Evolutionary conservation across 2,329 filamentous ascomycete genomes (phyloP), one percentile per base, ranked within the genome.

Genomic region (Diplocarpon rosae): DNA sequence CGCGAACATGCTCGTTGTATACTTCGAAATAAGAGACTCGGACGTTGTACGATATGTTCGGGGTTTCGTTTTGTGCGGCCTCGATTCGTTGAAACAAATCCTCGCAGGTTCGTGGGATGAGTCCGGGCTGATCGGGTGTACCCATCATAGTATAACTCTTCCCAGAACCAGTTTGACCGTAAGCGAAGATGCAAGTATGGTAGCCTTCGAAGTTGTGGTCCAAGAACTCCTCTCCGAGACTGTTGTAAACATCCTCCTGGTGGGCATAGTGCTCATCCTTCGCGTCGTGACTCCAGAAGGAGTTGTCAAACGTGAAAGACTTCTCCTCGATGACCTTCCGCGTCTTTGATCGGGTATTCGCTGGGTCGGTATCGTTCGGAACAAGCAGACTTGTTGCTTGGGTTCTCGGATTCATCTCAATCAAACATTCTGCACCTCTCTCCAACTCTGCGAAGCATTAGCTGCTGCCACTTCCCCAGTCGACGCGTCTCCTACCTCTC

Each of bases 71-170:
- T 36, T 59, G 57, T 43, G 77, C 73, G 35, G 79, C 76, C 53
- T 90, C 83, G 62, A 98, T 95, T 44, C 92, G 79, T 68, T 95
- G 80, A 62, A 98, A 98, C 40, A 98, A 73, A 65, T 95, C 92
- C 64, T 95, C 83, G 65, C 92, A 98, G 9, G 92, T 98, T 40
- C 89, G 78, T 7, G 92, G 92, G 53, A 98, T 98, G 44, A 98
- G 72, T 4, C 92, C 92, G 0, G 88, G 87, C 54, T 93, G 78
- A 27, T 92, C 84, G 5, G 81, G 72, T 1, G 75, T 80, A 35
- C 92, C 92, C 92, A 98, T 98, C 79, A 84, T 98, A 34, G 92
- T 95, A 67, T 96, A 98, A 62, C 86, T 94, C 70, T 98, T 98
- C 41, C 92, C 92, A 0, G 89, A 94, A 17, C 92, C 92, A 0